Evolutionary conservation across 768 basidiomycete species (phyloP), one percentile per base, ranked within the genome.

Genomic region (Boletus subcaerulescens): DNA sequence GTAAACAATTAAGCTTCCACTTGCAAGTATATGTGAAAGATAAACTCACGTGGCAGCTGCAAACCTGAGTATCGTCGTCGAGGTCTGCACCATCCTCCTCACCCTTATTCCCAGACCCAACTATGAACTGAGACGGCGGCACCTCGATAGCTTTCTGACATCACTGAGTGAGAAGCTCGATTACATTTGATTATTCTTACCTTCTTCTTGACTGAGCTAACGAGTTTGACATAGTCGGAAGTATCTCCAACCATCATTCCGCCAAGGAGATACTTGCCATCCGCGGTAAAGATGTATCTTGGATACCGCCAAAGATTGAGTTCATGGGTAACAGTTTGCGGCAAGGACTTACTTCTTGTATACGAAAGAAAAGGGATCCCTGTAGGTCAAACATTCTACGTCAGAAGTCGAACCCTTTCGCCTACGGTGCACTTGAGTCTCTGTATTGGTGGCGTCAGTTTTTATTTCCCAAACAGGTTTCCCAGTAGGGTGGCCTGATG

Each of bases 221-320:
- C 76, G 14, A 89, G 75, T 68, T 88, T 87, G 53, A 83, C 78
- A 61, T 83, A 88, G 63, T 86, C 84, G 36, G 74, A 76, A 11
- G 81, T 81, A 61, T 87, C 85, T 3, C 87, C 88, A n/a, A 91
- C 80, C 86, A 89, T 86, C 80, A 88, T 87, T 4, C 88, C 88
- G 13, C 88, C 88, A 4, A 91, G 70, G 13, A 91, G 73, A 59
- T 86, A 77, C 67, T 85, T 83, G 12, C 87, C 88, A 62, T 89
- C 86, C 9, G 77, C 77, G 12, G 79, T 84, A 65, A 89, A 89
- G 41, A 89, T 80, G 57, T 86, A 88, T 63, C 76, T 77, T 35
- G 20, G 26, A 14, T 14, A 48, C 9, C 13, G 51, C 8, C 24
- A 38, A 14, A 5, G 36, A 1, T 13, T 40, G 33, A 58, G n/a